Base-by-base conservation (phyloP, 495 filamentous ascomycete genomes). In the Parachaetomium inaequale region DNA sequence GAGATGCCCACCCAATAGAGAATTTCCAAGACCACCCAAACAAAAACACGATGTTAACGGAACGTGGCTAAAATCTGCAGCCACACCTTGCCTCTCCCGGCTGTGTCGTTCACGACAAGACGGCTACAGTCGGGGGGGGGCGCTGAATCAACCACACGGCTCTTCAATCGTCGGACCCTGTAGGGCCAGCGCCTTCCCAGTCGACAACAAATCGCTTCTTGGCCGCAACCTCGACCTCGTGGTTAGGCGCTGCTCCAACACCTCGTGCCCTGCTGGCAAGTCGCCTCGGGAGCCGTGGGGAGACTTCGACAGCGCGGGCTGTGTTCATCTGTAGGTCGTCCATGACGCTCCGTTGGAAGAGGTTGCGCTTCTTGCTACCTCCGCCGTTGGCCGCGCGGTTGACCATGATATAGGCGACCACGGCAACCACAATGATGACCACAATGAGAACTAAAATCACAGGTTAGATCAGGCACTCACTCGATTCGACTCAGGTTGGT, bases 351-450 rank as follows among this genome's bases (percentile, higher is more conserved):
- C 67, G 71, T 28, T 63, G 58, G 42, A 67, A 56, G 32, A 74
- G 49, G 28, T 64, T 59, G 38, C 76, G 74, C 49, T 68, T 72
- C 62, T 64, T 19, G 40, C 53, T 53, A 26, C 58, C 45, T 11
- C 55, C 45, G 46, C 66, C 57, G 63, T 45, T 66, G 8, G 64
- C 66, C 5, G 67, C 63, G 6, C 60, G 58, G 58, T 68, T 74
- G 58, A 76, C 68, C 43, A 73, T 58, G 45, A 82, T 67, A 53
- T 82, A 80, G 54, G 76, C 75, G 25, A 78, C 76, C 11, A 85
- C 74, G 23, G 76, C 70, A 57, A 81, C 71, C 29, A 79, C 80
- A 58, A 86, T 76, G 42, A 85, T 75, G 52, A 78, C 55, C 38
- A 83, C 71, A 62, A 83, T 83, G 34, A 72, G 63, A 31, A 83